Conservation (phyloP, 1,139 yeast species). For the Geotrichum aggregatum region DNA sequence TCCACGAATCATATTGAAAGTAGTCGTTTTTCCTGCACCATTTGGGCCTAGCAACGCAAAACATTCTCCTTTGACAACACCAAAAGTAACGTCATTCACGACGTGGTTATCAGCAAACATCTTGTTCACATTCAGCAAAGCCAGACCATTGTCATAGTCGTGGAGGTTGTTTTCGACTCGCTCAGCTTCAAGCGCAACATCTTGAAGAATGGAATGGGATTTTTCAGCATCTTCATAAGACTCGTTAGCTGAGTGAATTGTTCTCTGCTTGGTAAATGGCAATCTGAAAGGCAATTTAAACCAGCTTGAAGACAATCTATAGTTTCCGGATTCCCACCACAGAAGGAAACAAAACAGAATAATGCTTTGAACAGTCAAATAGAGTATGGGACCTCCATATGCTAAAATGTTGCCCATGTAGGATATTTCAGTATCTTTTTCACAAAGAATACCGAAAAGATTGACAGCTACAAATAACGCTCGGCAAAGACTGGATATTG, state of each 20-base stretch:
- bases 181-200: conserved; percentile 22
- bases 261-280: background rate
- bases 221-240: conserved; percentile 14
- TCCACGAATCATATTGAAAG: conserved; percentile 65
- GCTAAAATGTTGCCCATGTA: conserved; percentile 36
- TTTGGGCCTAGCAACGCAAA: conserved; percentile 73
- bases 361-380: conserved; percentile 33
- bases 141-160: conserved; percentile 31
- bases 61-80: conserved; percentile 37
- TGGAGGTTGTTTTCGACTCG: conserved; percentile 23
- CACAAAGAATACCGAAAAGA: conserved; percentile 37
- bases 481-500: conserved; percentile 34
- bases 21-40: conserved; percentile 96
- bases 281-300: background rate
- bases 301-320: background rate
- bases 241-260: background rate
- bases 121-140: conserved; percentile 34
- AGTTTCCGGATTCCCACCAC: conserved; percentile 39
- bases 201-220: conserved; percentile 15
- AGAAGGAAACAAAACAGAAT: conserved; percentile 30
- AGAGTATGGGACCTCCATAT: conserved; percentile 39
- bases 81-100: conserved; percentile 38
- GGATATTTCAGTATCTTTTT: conserved; percentile 25
- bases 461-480: conserved; percentile 38
- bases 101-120: conserved; percentile 32